Conservation (phyloP, 2,329 filamentous ascomycete genomes). For the Fusarium algeriense region DNA sequence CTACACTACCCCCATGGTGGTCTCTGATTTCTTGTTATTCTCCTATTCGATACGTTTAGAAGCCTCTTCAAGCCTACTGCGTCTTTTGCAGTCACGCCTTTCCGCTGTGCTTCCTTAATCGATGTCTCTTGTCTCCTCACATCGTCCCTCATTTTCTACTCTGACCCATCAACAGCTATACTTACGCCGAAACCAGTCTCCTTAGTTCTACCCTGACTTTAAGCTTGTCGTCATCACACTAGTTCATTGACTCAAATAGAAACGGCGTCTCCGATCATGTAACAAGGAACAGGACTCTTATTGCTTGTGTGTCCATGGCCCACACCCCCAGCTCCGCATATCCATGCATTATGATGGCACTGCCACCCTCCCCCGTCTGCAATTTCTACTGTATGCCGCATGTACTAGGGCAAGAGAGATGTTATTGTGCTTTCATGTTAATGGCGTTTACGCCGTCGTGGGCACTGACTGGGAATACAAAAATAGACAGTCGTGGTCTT, state of each 20-base stretch:
- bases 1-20: background rate
- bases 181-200: background rate
- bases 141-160: background rate
- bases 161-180: background rate
- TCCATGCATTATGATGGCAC: constrained; percentile 37
- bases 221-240: constrained; percentile 1
- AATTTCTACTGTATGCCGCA: constrained; percentile 20
- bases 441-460: background rate
- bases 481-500: constrained; percentile 1
- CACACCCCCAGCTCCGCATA: constrained; percentile 38
- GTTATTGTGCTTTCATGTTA: background rate
- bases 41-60: constrained; percentile 12
- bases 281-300: constrained; percentile 1
- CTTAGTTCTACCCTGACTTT: background rate
- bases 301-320: constrained; percentile 21
- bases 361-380: constrained; percentile 38
- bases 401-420: constrained; percentile 8
- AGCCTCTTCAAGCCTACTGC: constrained; percentile 3
- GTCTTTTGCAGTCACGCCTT: constrained; percentile 5
- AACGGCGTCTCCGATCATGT: constrained; percentile 12
- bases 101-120: constrained; percentile 15
- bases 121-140: constrained; percentile 25
- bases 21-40: background rate
- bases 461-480: background rate
- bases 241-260: constrained; percentile 4